A percentile compares a stretch with the other conserved stretches of the same genome.
Conservation (phyloP, 164 flowering plant species). For the Piper betle region DNA sequence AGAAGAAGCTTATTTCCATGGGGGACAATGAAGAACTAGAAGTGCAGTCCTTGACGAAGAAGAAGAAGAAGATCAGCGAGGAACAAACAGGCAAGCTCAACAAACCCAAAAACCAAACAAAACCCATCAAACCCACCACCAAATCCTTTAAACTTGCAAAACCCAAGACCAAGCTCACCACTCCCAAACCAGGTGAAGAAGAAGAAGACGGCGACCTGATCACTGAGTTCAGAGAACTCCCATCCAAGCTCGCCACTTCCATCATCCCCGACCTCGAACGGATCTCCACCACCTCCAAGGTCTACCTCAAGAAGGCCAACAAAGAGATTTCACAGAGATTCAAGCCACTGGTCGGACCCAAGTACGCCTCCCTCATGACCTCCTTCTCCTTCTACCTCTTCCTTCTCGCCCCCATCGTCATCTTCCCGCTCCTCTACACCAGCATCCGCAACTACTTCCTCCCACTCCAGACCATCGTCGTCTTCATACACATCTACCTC, state of each 20-base stretch:
- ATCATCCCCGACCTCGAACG: slow-evolving; percentile 62
- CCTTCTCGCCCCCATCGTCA: slow-evolving; percentile 54
- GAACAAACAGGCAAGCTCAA: slow-evolving; percentile 2
- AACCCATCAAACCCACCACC: slow-evolving; percentile 13
- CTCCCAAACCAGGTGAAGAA: slow-evolving; percentile 4
- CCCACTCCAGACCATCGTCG: slow-evolving; percentile 63
- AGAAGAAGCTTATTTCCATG: no score
- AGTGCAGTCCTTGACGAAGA: no score
- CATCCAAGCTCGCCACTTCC: slow-evolving; percentile 51
- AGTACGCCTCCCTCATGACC: slow-evolving; percentile 59
- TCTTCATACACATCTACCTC: slow-evolving; percentile 70
- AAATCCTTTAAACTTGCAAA: slow-evolving; percentile 10
- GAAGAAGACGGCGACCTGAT: slow-evolving; percentile 57
- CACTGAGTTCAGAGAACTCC: slow-evolving; percentile 50
- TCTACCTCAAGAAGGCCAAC: slow-evolving; percentile 52
- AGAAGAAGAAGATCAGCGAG: no score
- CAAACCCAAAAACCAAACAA: slow-evolving; percentile 16
- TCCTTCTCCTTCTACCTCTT: slow-evolving; percentile 41
- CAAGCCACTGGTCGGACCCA: slow-evolving; percentile 64
- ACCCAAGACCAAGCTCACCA: slow-evolving; percentile 2
- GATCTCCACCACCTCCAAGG: slow-evolving; percentile 58
- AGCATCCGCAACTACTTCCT: slow-evolving; percentile 49
- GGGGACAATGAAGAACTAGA: no score
- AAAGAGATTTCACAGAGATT: slow-evolving; percentile 50
- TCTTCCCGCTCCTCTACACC: slow-evolving; percentile 56